Base-by-base conservation (phyloP, 176 grass and related monocot genomes). In the Oryza rufipogon region DNA sequence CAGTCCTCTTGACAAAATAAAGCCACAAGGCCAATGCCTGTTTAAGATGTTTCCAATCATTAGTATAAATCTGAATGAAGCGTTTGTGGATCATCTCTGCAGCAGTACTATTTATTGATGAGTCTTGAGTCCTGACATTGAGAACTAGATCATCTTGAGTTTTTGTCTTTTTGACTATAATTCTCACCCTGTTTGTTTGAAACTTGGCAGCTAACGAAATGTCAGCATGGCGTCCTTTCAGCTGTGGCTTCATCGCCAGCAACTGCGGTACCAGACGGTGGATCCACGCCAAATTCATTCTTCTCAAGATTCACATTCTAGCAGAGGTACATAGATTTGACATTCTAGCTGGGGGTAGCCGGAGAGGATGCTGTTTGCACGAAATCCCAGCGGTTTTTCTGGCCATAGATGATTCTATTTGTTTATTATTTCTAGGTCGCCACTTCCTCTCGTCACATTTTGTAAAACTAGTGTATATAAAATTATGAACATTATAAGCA, bases 251-350 rank as follows among this genome's bases (percentile, higher is more conserved):
- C 83, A 1, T 84, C 82, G 69, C 91, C 78, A 76, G 79, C 90
- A 61, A 39, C 83, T 76, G 77, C 91, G 52, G 33, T 81, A 49
- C 72, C 95, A 26, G 96, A 95, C 28, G 82, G 76, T 84, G 82
- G 68, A 78, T 80, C 91, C 19, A 86, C 84, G 23, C 89, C 81
- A 13, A 81, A 68, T 34, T 95, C 91, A 34, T 89, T 93, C 78
- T 95, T 98, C 67, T 80, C 89, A 32, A 92, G 89, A 89, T 95
- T 98, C 74, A 75, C 96, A 0, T 95, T 98, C 83, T 90, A 85
- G 67, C 44, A 65, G 66, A 39, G 8, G 28, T 19, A 73, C 34
- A 52, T 56, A 87, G 73, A 81, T 89, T 89, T 83, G 16, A 67
- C 84, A 44, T 89, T 91, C 49, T 90, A 80, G 47, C 74, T 33